Evolutionary conservation across 148 eudicot genomes (phyloP).

Genomic region (Nyssa sinensis): DNA sequence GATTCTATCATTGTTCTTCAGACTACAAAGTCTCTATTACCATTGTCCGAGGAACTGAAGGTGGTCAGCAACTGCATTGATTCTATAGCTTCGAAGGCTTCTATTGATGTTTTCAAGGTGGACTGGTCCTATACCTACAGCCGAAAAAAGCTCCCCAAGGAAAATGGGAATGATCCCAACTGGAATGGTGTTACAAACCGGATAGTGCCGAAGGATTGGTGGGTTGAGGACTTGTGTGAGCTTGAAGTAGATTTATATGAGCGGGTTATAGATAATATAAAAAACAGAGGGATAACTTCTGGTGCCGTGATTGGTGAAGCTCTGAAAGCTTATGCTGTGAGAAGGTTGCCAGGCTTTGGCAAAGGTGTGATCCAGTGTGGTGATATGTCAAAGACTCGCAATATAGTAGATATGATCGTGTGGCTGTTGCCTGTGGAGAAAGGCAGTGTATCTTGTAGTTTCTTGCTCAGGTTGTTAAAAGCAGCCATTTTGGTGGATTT

Average conservation of each 20-base stretch:
- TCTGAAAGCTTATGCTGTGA: slow-evolving; percentile 64
- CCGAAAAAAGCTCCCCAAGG: slow-evolving; percentile 67
- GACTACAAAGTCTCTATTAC: slow-evolving; percentile 56
- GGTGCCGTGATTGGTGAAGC: slow-evolving; percentile 87
- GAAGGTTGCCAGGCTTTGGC: slow-evolving; percentile 61
- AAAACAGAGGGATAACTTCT: slow-evolving; percentile 44
- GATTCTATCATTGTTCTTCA: slow-evolving; percentile 89
- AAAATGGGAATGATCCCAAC: slow-evolving; percentile 47
- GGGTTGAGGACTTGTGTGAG: slow-evolving; percentile 94
- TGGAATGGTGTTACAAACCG: slow-evolving; percentile 51
- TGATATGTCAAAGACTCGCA: slow-evolving; percentile 37
- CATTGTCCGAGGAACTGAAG: slow-evolving; percentile 79
- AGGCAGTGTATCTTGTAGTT: slow-evolving; percentile 75
- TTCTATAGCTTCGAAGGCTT: slow-evolving; percentile 76
- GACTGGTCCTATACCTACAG: slow-evolving; percentile 93
- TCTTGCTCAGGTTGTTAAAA: slow-evolving; percentile 79
- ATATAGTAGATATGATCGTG: slow-evolving; percentile 56
- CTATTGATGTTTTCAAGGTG: slow-evolving; percentile 66
- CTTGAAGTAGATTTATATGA: slow-evolving; percentile 69
- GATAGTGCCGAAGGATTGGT: slow-evolving; percentile 83
- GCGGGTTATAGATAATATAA: slow-evolving; percentile 52
- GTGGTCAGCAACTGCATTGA: slow-evolving; percentile 57
- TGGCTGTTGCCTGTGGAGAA: slow-evolving; percentile 74
- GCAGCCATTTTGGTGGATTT: slow-evolving; percentile 51
- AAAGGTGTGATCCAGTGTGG: slow-evolving; percentile 43